phyloP scores from a whole-genome alignment of 2,329 filamentous ascomycete genomes.

The Xylaria hypoxylon region DNA sequence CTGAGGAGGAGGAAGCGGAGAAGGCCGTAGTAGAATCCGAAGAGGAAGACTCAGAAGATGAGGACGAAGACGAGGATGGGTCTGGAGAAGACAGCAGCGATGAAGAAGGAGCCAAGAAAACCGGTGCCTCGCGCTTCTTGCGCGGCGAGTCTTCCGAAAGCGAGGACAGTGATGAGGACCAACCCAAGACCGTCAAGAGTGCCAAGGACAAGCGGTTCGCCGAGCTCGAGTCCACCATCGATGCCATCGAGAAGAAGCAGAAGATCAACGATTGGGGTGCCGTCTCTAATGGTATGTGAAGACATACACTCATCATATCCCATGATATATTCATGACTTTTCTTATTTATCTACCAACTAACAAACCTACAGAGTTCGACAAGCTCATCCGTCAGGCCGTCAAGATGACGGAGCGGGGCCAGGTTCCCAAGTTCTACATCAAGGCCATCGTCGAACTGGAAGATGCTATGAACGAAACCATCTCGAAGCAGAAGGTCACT shows the following conservation, averaged over 20 bases:
- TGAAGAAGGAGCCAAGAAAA: constrained; percentile 71
- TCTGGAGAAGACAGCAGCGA: constrained; percentile 70
- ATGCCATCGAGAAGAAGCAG: constrained; percentile 93
- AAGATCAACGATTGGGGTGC: constrained; percentile 98
- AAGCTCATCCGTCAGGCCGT: constrained; percentile 89
- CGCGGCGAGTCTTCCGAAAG: constrained; percentile 78
- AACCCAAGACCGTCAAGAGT: constrained; percentile 89
- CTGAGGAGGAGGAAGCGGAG: constrained; percentile 75
- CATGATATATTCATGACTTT: too few relatives aligned
- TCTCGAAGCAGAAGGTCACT: constrained; percentile 94
- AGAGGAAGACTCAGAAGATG: constrained; percentile 63
- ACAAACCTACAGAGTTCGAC: constrained; percentile 78
- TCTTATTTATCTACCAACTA: neutral
- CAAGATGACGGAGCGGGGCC: constrained; percentile 81
- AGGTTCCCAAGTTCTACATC: constrained; percentile 90
- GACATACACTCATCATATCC: too few relatives aligned
- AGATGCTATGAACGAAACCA: constrained; percentile 91
- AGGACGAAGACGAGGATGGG: constrained; percentile 64
- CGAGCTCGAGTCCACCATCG: constrained; percentile 90
- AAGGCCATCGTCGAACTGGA: constrained; percentile 94
- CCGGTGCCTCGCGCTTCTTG: constrained; percentile 87
- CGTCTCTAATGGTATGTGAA: constrained; percentile 81
- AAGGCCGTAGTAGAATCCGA: constrained; percentile 66
- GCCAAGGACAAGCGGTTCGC: constrained; percentile 97
- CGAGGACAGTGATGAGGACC: constrained; percentile 88